Base-by-base conservation (phyloP, 805 yeast species). In the Candida andamanensis region DNA sequence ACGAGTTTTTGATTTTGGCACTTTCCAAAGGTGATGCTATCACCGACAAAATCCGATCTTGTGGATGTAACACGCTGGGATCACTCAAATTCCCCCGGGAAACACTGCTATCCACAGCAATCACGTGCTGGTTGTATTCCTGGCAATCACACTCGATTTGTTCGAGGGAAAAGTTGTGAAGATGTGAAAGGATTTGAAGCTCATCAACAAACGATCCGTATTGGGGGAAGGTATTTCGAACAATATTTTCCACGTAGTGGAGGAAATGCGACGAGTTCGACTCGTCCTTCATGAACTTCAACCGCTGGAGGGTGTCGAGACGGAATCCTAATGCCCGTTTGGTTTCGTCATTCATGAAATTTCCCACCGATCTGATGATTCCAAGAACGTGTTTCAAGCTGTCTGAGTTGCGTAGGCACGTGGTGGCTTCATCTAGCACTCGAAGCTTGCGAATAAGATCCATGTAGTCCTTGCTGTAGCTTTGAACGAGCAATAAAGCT, bases 291-390 rank as follows among this genome's bases (percentile, higher is more conserved):
- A 94, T 80, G 45, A 94, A 87, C 19, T 82, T 85, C 37, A 92
- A 69, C 45, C 97, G 67, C 49, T 87, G 96, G 32, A 92, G 67
- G n/a, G 96, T 85, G 27, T 85, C 80, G 38, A 92, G 64, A 48
- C 83, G 82, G 69, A 94, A 94, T 3, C 99, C 99, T 43, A 75
- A 72, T 1, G 97, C 97, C 54, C 87, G 95, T 47, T 87, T 89
- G 2, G 85, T 69, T n/a, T 77, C 66, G 48, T 87, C 95, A 54
- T 94, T 92, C 98, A 92, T 92, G 54, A 80, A 90, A 55, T 92
- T 92, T 37, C 98, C 99, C 30, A 92, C 92, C 4, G 89, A 80
- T 41, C 89, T 65, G 40, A 92, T 90, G 28, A 92, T 76, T 35
- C 85, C 87, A 49, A 94, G 72, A 11, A 92, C 78, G 34, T 76